These are phyloP conservation scores for Thermothielavioides terrestris DNA, from an alignment of 495 filamentous ascomycete species.

Conservation along the genomic window DNA sequence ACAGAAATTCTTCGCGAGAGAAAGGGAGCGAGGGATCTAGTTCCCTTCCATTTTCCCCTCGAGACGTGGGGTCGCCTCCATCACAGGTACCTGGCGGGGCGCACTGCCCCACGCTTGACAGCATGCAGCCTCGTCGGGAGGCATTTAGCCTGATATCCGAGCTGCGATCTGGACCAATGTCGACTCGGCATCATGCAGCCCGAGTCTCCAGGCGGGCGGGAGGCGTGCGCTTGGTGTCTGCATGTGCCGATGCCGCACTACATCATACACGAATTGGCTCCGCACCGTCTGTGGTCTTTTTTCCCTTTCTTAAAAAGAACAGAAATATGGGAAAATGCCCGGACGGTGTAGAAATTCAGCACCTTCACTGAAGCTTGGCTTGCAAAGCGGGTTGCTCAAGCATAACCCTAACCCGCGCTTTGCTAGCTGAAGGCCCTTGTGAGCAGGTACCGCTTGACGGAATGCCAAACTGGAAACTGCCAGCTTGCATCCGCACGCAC, in stretches of 20 bases:
- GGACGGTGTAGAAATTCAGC: no score
- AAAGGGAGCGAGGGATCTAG: neutral
- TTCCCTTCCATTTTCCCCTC: neutral
- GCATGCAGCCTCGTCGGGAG: constrained; percentile 17
- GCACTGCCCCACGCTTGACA: constrained; percentile 4
- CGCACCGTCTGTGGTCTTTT: neutral
- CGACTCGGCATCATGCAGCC: neutral
- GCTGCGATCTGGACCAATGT: constrained; percentile 15
- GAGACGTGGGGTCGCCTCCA: constrained; percentile 5
- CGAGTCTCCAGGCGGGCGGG: neutral
- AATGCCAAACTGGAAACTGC: constrained; percentile 9
- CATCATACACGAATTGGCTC: neutral
- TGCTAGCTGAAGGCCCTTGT: no score
- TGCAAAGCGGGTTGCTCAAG: no score
- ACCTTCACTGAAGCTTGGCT: no score
- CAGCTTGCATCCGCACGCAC: constrained; percentile 1
- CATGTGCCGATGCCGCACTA: neutral
- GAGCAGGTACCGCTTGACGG: neutral
- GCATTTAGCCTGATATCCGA: constrained; percentile 20
- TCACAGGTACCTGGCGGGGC: constrained; percentile 9
- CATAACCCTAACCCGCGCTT: neutral
- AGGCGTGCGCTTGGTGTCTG: neutral
- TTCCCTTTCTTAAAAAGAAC: neutral
- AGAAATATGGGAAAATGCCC: no score
- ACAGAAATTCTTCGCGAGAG: neutral